Evolutionary conservation across 768 basidiomycete genomes (phyloP), one percentile per base, ranked within the genome.

Genomic region (Boletus speciosus): DNA sequence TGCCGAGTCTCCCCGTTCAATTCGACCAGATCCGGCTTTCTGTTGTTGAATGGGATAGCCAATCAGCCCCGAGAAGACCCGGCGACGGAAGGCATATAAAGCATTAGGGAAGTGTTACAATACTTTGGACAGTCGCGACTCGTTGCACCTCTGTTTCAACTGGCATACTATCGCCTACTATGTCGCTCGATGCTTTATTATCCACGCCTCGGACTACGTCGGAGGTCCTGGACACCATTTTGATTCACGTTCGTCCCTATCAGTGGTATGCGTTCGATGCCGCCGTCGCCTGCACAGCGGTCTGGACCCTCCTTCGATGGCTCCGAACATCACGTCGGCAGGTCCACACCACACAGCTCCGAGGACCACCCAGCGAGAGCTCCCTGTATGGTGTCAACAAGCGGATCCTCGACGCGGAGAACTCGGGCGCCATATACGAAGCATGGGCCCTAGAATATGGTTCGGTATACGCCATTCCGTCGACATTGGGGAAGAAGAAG

Each of bases 251-350:
- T 25, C 51, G 36, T 21, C 36, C 27, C 6, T 15, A 29, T 19
- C n/a, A 23, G 12, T 36, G 38, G 31, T 27, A 54, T 12, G 34
- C 27, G 1, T 31, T 54, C n/a, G 48, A 48, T 39, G 42, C 16
- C 2, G 44, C 41, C 16, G 14, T 52, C 16, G 35, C 38, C 9
- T 23, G 52, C 3, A 29, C 34, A 4, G 32, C 19, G 1, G 15
- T 41, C 3, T 61, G 61, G 59, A 21, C 21, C 37, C 19, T 61
- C 37, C 27, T 53, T 25, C 40, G 47, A 49, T 50, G 39, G 37
- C 2, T 59, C 15, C 55, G 42, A 11, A 36, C 51, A 78, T 57
- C 74, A 71, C 8, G 78, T n/a, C 75, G 1, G 6, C 48, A 9
- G 35, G 15, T 39, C 12, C 47, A 9, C 45, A 58, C 47, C 2